Evolutionary conservation across 73 alveolate species (phyloP), one percentile per base, ranked within the genome.

Genomic region (Paramecium sexaurelia): DNA sequence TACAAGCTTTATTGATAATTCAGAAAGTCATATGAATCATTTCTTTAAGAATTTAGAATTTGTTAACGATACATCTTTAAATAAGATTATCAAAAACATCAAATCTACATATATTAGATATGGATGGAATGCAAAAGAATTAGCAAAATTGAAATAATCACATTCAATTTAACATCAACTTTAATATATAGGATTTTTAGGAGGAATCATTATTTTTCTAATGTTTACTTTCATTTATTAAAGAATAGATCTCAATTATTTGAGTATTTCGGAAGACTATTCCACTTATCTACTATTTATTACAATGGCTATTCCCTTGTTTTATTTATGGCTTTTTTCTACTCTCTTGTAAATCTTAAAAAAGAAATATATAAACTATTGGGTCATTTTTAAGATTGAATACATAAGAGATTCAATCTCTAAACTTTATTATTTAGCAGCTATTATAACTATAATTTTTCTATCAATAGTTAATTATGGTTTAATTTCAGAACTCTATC

Each of bases 1-100:
- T 61, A 61, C 83, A 61, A 29, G 47, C 22, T 61, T 61, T 61
- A 61, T 61, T 29, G 83, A 61, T 61, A 61, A 61, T 61, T 61
- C 83, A 29, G 83, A 61, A 61, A 61, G 26, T 29, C 83, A 61
- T 29, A 29, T 61, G 83, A 24, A 29, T 61, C 24, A 61, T 29
- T 61, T 11, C 26, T 61, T 29, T 61, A 61, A 61, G 83, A 26
- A 26, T 61, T 32, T 61, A 29, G 17, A 26, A 29, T 61, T 61
- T 29, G 83, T 61, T 6, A 61, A 26, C 26, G 83, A 61, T 61
- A 61, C 83, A 0, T 61, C 83, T 3, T 61, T 61, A 10, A 61
- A 61, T 61, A 61, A 61, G 11, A 61, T 32, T 22, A 13, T 61
- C 6, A 61, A 61, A 29, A 26, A 61, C n/a, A 61, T 61, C 0